Base-by-base conservation (phyloP, 2,329 filamentous ascomycete genomes). In the Aspergillus fumigatiaffinis region DNA sequence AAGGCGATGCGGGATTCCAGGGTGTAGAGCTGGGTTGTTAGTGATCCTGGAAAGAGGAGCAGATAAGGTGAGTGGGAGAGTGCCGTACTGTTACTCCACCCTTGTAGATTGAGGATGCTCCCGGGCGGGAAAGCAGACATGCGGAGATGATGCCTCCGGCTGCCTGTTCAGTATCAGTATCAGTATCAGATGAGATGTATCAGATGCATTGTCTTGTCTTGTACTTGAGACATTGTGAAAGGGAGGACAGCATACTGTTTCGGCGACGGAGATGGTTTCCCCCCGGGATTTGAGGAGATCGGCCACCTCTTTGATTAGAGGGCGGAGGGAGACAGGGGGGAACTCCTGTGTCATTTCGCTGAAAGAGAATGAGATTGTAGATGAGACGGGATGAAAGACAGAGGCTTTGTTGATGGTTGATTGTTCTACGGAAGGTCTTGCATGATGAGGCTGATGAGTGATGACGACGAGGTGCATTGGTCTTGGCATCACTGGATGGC, bases 141-240 rank as follows among this genome's bases (percentile, higher is more conserved):
- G 83, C 80, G 50, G 82, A 85, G 57, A 87, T 82, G 29, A 88
- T 77, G 14, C 85, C 85, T 35, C 85, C 85, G 8, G 85, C 82
- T 50, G 84, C 85, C 80, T 83, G 56, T 35, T 14, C 12, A 35
- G 12, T 29, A 32, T 12, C 10, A 32, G 10, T 29, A 29, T 29
- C 28, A 29, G 28, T 32, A 32, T 32, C 29, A 32, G 3, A 48
- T 14, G 23, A n/a, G 32, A 17, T 28, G 21, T 25, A 21, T 44
- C 26, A 51, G 7, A 23, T 17, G 28, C 9, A 52, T 3, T 25
- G 47, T 35, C 41, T 52, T 26, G 50, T 52, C 23, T 41, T 51
- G 50, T 57, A 35, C 46, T 41, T 21, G 14, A 41, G 28, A 53
- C 26, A 42, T 32, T 17, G 14, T 53, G 14, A 26, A 26, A 10